Evolutionary conservation across 352 stramenopile genomes (phyloP).

Genomic region (Ochromonadaceae sp.): DNA sequence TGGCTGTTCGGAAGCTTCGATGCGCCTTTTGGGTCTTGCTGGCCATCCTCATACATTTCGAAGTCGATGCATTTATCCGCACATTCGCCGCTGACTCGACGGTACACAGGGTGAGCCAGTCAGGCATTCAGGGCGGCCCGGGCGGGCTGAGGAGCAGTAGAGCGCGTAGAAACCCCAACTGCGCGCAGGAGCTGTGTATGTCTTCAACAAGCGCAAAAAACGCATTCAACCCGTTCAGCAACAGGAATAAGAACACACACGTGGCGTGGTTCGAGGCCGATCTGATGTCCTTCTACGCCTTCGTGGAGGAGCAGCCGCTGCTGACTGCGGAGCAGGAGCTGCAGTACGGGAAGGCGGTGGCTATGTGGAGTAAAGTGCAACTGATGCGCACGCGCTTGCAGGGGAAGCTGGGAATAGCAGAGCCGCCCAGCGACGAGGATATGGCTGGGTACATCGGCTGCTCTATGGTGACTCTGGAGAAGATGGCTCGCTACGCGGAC

Average conservation of each 20-base stretch:
- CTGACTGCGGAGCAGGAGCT: neutral
- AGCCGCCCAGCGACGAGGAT: neutral
- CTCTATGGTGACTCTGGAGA: neutral
- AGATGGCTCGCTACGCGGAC: neutral
- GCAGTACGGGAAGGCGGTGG: neutral
- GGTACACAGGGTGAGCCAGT: no score
- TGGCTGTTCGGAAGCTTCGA: no score
- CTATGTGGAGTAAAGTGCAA: neutral
- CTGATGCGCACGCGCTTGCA: neutral
- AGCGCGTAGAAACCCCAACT: no score
- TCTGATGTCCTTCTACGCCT: neutral
- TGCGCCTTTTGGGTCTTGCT: no score
- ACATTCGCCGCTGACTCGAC: no score
- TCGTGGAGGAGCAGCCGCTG: neutral
- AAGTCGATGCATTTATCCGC: no score
- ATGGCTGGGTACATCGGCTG: neutral
- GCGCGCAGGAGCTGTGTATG: neutral
- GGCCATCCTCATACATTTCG: no score
- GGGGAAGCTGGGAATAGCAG: no score
- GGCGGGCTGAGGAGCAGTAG: no score
- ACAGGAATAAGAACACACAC: neutral
- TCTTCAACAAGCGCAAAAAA: neutral
- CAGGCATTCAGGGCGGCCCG: no score
- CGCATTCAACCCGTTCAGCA: neutral
- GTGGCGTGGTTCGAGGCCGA: neutral